Evolutionary conservation across 768 basidiomycete genomes (phyloP), one percentile per base, ranked within the genome.

Genomic region (Auricularia heimuer): DNA sequence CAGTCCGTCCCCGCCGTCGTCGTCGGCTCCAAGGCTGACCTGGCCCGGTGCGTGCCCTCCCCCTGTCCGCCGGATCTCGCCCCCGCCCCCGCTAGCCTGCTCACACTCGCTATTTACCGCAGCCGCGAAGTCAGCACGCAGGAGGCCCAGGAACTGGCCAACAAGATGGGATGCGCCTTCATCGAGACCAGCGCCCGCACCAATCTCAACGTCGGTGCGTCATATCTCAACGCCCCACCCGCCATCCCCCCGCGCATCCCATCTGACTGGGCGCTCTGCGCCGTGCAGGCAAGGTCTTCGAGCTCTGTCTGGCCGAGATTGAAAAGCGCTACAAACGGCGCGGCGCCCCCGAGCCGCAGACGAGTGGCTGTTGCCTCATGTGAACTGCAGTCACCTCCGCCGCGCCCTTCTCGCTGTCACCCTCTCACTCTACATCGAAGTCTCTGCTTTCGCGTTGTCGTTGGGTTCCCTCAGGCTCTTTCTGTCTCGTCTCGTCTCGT

Each of bases 1-100:
- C 84, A 84, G 64, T 86, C 87, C 68, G 88, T 98, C 65, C 93
- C 95, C 16, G 94, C 94, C 74, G 93, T 98, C 54, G 87, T 98
- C 68, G 95, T 96, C 61, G 95, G 94, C 42, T 88, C 95, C 67
- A 98, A 98, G 81, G 80, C 82, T 56, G 96, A 98, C 80, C 78
- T 98, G 68, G 77, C 82, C 58, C 79, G 56, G 81, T 68, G 86
- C 86, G 94, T 93, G 58, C 65, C 51, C 61, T n/a, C 39, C 63
- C 44, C 44, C 24, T 37, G 51, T 64, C 62, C 42, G 45, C n/a
- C 64, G 54, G 45, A 62, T 7, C 54, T 60, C 33, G 29, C 51
- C 39, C 34, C 45, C 44, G 39, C 60, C 54, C n/a, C 47, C 63
- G 66, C 34, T 63, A 62, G 29, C 68, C 65, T 33, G 67, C 47